These are phyloP conservation scores for Lachancea nothofagi DNA, from an alignment of 805 yeast genomes.

Conservation along the genomic window DNA sequence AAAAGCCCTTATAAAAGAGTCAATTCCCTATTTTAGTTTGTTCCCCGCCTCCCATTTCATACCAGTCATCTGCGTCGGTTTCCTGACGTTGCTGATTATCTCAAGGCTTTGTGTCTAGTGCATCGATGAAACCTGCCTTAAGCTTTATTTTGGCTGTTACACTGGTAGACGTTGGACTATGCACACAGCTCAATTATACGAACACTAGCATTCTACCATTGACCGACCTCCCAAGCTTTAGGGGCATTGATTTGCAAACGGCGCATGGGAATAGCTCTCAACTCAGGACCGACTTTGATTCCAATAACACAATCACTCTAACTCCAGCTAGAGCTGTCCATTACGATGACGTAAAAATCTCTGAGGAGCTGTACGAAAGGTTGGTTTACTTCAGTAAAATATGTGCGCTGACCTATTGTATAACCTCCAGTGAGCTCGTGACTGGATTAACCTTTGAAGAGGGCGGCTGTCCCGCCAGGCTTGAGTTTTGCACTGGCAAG, in stretches of 20 bases:
- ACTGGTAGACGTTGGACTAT: background rate
- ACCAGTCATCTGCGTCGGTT: too few relatives aligned
- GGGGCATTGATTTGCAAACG: background rate
- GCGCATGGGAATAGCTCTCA: background rate
- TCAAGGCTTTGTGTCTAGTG: constrained; percentile 80
- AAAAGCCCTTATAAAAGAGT: too few relatives aligned
- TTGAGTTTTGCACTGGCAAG: constrained; percentile 29
- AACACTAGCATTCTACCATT: background rate
- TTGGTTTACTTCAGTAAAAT: constrained; percentile 31
- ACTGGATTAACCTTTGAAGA: constrained; percentile 24
- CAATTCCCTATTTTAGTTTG: background rate
- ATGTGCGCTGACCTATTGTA: constrained; percentile 35
- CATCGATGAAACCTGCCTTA: constrained; percentile 5
- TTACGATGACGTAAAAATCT: constrained; percentile 4
- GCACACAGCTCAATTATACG: background rate
- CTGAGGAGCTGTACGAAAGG: constrained; percentile 24
- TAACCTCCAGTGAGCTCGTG: constrained; percentile 20
- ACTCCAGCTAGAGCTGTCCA: constrained; percentile 1
- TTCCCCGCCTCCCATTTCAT: constrained; percentile 38
- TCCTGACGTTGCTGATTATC: too few relatives aligned
- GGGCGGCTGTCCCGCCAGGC: constrained; percentile 32
- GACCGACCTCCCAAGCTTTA: background rate
- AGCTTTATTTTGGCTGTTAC: background rate
- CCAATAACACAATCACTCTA: constrained; percentile 1
- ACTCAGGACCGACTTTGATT: background rate